Base-by-base conservation (phyloP, 2,329 filamentous ascomycete species). In the Nemania sp. region DNA sequence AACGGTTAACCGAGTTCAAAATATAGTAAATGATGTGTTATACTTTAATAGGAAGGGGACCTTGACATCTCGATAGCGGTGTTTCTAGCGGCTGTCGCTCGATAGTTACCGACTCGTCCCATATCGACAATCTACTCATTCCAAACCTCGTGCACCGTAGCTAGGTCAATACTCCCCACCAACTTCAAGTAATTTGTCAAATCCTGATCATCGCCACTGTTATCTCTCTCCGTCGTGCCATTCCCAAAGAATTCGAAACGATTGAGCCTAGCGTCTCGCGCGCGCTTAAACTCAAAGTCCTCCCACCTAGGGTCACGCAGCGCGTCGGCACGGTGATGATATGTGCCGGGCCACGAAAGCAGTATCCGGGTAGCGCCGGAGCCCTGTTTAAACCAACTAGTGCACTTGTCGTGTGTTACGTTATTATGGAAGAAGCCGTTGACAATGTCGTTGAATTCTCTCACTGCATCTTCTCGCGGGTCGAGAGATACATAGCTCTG, bases 331-430 rank as follows among this genome's bases (percentile, higher is more conserved):
- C 88, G 80, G 72, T 91, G 88, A 0, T 86, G 82, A 0, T 89
- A 89, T 71, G 88, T 91, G 0, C 90, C 90, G 0, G 91, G 91
- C 87, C 90, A 93, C 6, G 92, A 75, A 0, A 90, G 90, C 69
- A 92, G 89, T 26, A 93, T 88, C 3, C 89, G 81, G 0, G 83
- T 86, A 0, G 90, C 90, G 0, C 89, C 86, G 5, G 80, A 80
- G 0, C 88, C 88, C 13, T 90, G 88, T 67, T 93, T 93, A 67
- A 91, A 91, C 91, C 91, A 93, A 0, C 88, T 90, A 47, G 86
- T 88, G 76, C 91, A 93, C 64, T 87, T 86, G 60, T 90, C 88
- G 0, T 84, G 83, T 64, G 90, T 78, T 1, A 88, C 86, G 0
- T 86, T 88, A 24, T 78, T 83, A 0, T 79, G 77, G 72, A 88